phyloP scores from a whole-genome alignment of 2,329 filamentous ascomycete genomes.

The Hypoxylon sp. region DNA sequence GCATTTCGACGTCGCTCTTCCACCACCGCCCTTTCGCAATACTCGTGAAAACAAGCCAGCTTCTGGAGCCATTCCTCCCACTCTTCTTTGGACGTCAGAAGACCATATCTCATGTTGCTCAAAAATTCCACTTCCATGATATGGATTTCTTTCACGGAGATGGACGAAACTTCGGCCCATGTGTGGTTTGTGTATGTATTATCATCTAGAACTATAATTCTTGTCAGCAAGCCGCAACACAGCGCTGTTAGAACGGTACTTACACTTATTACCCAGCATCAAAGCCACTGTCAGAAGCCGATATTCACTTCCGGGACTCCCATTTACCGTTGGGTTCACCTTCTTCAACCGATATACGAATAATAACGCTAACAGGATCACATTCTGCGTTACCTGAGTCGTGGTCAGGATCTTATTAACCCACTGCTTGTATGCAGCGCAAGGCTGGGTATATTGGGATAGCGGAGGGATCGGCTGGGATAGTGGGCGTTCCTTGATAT shows the following conservation, averaged over 20 bases:
- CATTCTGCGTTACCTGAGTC: slow-evolving; percentile 96
- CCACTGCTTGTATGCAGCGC: slow-evolving; percentile 91
- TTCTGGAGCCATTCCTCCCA: slow-evolving; percentile 92
- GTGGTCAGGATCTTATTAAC: slow-evolving; percentile 90
- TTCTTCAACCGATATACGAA: slow-evolving; percentile 96
- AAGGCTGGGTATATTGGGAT: slow-evolving; percentile 80
- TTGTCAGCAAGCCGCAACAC: slow-evolving; percentile 30
- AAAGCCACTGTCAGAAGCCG: slow-evolving; percentile 91
- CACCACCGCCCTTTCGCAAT: slow-evolving; percentile 78
- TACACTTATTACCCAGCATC: slow-evolving; percentile 98
- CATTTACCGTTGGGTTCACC: slow-evolving; percentile 89
- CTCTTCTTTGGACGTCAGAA: slow-evolving; percentile 86
- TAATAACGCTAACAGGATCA: slow-evolving; percentile 88
- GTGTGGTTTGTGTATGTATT: slow-evolving; percentile 99
- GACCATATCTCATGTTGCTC: slow-evolving; percentile 96
- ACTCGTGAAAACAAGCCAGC: slow-evolving; percentile 84
- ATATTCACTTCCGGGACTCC: slow-evolving; percentile 94
- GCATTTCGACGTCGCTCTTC: slow-evolving; percentile 54
- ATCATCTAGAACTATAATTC: slow-evolving; percentile 83
- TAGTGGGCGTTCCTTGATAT: slow-evolving; percentile 61
- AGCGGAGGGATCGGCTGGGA: slow-evolving; percentile 64
- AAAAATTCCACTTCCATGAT: slow-evolving; percentile 99
- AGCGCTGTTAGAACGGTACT: slow-evolving; percentile 51
- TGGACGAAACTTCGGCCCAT: slow-evolving; percentile 97
- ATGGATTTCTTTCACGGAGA: slow-evolving; percentile 94